Evolutionary conservation across 148 eudicot genomes (phyloP), one percentile per base, ranked within the genome.

Genomic region (Oxyria digyna): DNA sequence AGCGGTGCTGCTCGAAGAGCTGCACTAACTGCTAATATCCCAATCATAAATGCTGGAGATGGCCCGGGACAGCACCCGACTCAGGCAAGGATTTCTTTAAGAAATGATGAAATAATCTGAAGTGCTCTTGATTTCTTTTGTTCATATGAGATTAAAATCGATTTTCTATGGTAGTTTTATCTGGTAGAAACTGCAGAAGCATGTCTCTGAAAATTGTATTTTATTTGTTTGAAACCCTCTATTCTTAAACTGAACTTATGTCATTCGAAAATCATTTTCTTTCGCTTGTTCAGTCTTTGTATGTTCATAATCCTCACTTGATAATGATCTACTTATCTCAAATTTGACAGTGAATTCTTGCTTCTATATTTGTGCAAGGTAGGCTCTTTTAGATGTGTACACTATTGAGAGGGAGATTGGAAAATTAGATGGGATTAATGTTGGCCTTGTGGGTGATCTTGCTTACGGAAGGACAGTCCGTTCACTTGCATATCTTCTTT

Each of bases 21-120:
- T 20, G 97, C 96, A 45, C 38, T 83, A 26, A 88, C 87, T 18
- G 92, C 98, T 23, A 82, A 66, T 69, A 90, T 93, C 79, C 98
- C 96, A 6, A 71, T 93, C 66, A 93, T 90, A 71, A 93, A 93
- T 87, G 98, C 98, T 10, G 98, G 98, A 65, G 98, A 93, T 78
- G 98, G 97, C 73, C 98, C 98, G 14, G 98, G 98, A 15, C 97
- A 93, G 78, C 98, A 93, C 75, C 98, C 98, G 69, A 83, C 91
- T 75, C 98, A 93, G 84, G 98, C 87, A 31, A 72, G 62, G 62
- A 24, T 8, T 23, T 54, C 4, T 54, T 12, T 54, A 54, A 54
- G 15, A 9, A 32, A 24, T 24, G 31, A 24, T 54, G 31, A 26
- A 24, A 23, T 23, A 10, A 24, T 4, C 8, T 29, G 31, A 48